Percentiles rank a stretch among this genome's conserved stretches.
Conservation (phyloP, 192 early-diverging fungal species). For the Obelidium mucronatum region DNA sequence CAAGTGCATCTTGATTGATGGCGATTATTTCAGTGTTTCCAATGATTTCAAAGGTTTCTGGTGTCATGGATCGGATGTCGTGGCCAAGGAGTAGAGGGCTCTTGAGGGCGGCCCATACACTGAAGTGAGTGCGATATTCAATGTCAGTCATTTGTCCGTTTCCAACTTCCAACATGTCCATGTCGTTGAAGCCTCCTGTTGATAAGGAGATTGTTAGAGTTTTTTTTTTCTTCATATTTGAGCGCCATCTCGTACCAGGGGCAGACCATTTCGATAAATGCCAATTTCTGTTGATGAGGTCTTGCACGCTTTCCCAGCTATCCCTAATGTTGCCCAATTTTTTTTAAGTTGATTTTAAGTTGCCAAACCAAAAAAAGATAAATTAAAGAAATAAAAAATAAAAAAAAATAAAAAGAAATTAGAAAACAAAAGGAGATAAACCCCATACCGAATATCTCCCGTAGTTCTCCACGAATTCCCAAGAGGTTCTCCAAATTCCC, state of each 20-base stretch:
- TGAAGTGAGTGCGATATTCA: slow-evolving; percentile 62
- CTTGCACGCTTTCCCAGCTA: slow-evolving; percentile 29
- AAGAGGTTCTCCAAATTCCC: slow-evolving; percentile 48
- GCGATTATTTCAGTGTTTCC: slow-evolving; percentile 61
- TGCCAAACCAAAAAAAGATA: too few relatives aligned
- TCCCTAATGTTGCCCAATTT: slow-evolving; percentile 17
- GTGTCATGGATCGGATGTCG: slow-evolving; percentile 48
- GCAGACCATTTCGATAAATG: neutral
- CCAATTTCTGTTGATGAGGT: slow-evolving; percentile 42
- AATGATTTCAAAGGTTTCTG: slow-evolving; percentile 38
- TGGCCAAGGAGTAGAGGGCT: slow-evolving; percentile 65
- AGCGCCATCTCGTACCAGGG: slow-evolving; percentile 58
- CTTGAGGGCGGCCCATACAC: slow-evolving; percentile 65
- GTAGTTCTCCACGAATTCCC: slow-evolving; percentile 53
- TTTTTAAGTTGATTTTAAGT: slow-evolving; percentile 50
- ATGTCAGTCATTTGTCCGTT: slow-evolving; percentile 54
- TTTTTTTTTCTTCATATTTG: neutral
- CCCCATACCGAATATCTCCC: slow-evolving; percentile 33
- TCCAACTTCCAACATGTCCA: slow-evolving; percentile 66
- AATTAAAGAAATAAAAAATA: too few relatives aligned
- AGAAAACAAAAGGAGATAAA: too few relatives aligned
- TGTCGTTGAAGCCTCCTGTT: slow-evolving; percentile 59
- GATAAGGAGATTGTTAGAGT: neutral
- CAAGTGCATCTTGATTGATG: slow-evolving; percentile 68
- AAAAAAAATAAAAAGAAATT: too few relatives aligned